A percentile compares a stretch with the other conserved stretches of the same genome.
Conservation (phyloP, 2,329 filamentous ascomycete species). For the Tolypocladium paradoxum region DNA sequence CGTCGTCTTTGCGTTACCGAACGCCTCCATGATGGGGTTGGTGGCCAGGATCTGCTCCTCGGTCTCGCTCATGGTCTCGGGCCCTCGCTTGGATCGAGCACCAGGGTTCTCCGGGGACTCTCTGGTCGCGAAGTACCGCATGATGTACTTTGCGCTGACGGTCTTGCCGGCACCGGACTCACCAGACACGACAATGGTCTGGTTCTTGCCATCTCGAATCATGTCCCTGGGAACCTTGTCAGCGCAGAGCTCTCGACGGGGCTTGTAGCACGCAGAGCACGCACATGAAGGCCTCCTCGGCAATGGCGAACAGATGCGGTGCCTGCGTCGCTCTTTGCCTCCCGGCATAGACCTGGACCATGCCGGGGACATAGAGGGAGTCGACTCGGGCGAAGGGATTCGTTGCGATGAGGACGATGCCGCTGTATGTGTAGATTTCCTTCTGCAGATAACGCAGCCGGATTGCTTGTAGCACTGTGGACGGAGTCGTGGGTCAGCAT, state of each 20-base stretch:
- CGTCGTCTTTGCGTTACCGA: constrained; percentile 99
- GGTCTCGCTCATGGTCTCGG: constrained; percentile 86
- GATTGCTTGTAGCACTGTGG: constrained; percentile 86
- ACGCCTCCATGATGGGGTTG: constrained; percentile 99
- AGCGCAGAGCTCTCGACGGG: constrained; percentile 15
- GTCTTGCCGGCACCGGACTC: constrained; percentile 99
- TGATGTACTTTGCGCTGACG: constrained; percentile 98
- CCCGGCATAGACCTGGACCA: constrained; percentile 99
- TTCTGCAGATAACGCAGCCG: constrained; percentile 95
- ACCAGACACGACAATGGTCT: constrained; percentile 97
- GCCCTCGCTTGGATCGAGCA: constrained; percentile 62
- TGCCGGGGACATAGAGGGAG: constrained; percentile 94
- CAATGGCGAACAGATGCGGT: constrained; percentile 96
- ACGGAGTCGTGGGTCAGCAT: constrained; percentile 9
- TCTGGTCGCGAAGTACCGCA: constrained; percentile 98
- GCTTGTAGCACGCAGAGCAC: constrained; percentile 16
- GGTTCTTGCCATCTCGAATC: constrained; percentile 89
- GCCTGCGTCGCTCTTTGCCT: constrained; percentile 95
- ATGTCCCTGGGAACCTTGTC: constrained; percentile 61
- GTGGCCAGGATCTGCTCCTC: constrained; percentile 97
- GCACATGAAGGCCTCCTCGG: constrained; percentile 96
- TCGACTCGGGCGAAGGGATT: constrained; percentile 97
- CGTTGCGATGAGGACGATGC: constrained; percentile 95
- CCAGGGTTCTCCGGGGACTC: constrained; percentile 84
- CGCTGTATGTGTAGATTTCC: constrained; percentile 99